Base-by-base conservation (phyloP, 1,139 yeast species). In the Pichia sp. region DNA sequence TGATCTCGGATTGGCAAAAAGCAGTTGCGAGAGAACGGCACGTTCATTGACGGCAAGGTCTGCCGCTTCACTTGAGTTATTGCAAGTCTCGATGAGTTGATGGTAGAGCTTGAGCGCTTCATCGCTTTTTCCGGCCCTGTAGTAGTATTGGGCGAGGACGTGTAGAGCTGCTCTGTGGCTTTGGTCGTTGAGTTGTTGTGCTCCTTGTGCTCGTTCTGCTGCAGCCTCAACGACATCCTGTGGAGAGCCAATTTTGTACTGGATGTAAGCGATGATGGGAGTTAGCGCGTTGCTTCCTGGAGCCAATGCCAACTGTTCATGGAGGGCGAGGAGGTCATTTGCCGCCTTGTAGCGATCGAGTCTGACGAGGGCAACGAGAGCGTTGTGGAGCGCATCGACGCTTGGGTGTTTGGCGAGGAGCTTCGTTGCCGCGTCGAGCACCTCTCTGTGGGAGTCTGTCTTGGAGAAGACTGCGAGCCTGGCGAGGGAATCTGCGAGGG, bases 141-240 rank as follows among this genome's bases (percentile, higher is more conserved):
- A 86, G 52, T 70, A 72, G 44, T 77, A 76, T 60, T 88, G 98
- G 0, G 96, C 96, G 44, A 78, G 59, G n/a, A 86, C 69, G 55
- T 87, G 95, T 37, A n/a, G n/a, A n/a, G n/a, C n/a, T n/a, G n/a
- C n/a, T n/a, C n/a, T n/a, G 16, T 8, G 11, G 27, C 27, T 14
- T 7, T 14, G 6, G 17, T 14, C 6, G 27, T n/a, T n/a, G n/a
- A n/a, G n/a, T n/a, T n/a, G n/a, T n/a, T n/a, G n/a, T n/a, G n/a
- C n/a, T n/a, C n/a, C n/a, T n/a, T 29, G 15, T 5, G 17, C 24
- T 12, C 11, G 14, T 6, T 4, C n/a, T 15, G 27, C 18, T 7
- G 16, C 16, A 11, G 18, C 17, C 9, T 25, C 16, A 5, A 25
- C 4, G 16, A 25, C 16, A 3, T 8, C 2, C 16, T 15, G 17